Evolutionary conservation across 164 flowering plant genomes (phyloP).

Genomic region (Santalum album): DNA sequence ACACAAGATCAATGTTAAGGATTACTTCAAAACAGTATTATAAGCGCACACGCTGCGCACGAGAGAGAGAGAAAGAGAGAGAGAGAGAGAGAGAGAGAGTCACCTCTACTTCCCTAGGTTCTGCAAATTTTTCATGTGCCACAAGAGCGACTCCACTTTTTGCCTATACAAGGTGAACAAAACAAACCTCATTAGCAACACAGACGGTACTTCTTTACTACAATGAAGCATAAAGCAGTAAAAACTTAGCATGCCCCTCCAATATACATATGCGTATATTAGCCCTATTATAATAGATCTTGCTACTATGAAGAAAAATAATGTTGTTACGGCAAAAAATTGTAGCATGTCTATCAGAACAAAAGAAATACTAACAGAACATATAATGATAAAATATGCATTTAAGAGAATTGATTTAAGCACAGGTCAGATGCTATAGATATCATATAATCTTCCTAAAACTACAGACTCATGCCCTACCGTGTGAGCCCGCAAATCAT

Average conservation of each 20-base stretch:
- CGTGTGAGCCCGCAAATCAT: slow-evolving; percentile 80
- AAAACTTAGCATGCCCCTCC: too few relatives aligned
- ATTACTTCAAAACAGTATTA: not conserved
- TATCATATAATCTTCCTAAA: not conserved
- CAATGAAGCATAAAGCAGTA: too few relatives aligned
- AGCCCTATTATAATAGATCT: too few relatives aligned
- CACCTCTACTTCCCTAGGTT: slow-evolving; percentile 86
- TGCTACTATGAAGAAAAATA: too few relatives aligned
- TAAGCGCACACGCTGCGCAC: not conserved
- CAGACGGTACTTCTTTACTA: not conserved
- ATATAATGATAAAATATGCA: too few relatives aligned
- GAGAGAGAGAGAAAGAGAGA: too few relatives aligned
- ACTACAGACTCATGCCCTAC: slow-evolving; percentile 25
- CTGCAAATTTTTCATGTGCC: slow-evolving; percentile 71
- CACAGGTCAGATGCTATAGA: not conserved
- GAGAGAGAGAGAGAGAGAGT: not conserved
- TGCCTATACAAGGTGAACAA: slow-evolving; percentile 34
- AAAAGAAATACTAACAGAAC: too few relatives aligned
- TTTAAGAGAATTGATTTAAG: too few relatives aligned
- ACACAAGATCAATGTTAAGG: not conserved
- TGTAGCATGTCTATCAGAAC: too few relatives aligned
- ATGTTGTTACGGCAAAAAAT: too few relatives aligned
- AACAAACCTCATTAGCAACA: slow-evolving; percentile 1
- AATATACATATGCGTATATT: too few relatives aligned
- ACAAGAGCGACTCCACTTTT: slow-evolving; percentile 69